Evolutionary conservation across 306 rosid genomes (phyloP).

Genomic region (Gynostemma pentaphyllum): DNA sequence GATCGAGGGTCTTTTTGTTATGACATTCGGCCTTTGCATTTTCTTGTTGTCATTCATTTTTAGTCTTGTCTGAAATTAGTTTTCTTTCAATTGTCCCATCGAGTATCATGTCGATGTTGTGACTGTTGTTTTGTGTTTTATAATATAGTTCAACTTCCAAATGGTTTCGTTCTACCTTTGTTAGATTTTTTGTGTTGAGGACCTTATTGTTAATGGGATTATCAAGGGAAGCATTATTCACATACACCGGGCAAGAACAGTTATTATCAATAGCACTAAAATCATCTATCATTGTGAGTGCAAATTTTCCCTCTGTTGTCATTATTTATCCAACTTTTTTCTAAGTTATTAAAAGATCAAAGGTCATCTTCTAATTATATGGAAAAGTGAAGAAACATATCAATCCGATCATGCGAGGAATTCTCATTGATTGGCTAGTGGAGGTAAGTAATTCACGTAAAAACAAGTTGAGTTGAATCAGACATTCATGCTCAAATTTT

Average conservation of each 20-base stretch:
- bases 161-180: constrained; percentile 20
- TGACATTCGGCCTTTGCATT: too few relatives aligned
- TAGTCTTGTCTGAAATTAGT: not conserved
- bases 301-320: constrained; percentile 29
- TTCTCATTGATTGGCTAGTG: constrained; percentile 85
- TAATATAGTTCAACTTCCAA: not conserved
- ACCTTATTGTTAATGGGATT: constrained; percentile 75
- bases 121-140: not conserved
- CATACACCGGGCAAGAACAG: constrained; percentile 95
- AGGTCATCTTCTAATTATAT: constrained; percentile 51
- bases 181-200: constrained; percentile 97
- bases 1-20: too few relatives aligned
- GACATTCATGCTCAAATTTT: not conserved
- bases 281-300: constrained; percentile 31
- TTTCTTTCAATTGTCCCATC: not conserved
- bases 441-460: constrained; percentile 41
- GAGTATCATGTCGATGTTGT: not conserved
- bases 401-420: constrained; percentile 66
- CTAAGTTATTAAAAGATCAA: constrained; percentile 22
- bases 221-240: constrained; percentile 90
- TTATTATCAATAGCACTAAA: constrained; percentile 47
- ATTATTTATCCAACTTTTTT: not conserved
- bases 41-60: too few relatives aligned
- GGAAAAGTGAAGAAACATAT: constrained; percentile 61
- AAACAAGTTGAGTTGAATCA: not conserved